A percentile compares a stretch with the other conserved stretches of the same genome.
Conservation (phyloP, 1,139 yeast species). For the Yamadazyma jaroonii region DNA sequence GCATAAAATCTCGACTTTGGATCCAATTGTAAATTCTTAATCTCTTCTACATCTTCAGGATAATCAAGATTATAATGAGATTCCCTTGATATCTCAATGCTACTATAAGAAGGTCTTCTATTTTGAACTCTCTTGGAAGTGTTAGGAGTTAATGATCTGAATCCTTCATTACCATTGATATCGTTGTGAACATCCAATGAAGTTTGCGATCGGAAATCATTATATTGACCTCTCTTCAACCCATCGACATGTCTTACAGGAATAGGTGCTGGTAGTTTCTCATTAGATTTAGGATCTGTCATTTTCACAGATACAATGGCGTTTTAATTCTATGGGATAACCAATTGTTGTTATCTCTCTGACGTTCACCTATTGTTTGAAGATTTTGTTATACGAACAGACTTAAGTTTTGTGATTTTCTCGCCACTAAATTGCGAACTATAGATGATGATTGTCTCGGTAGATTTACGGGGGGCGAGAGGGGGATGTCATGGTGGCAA, state of each 20-base stretch:
- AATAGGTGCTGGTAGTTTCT: conserved; percentile 17
- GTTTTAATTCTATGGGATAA: no score
- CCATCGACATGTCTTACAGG: conserved; percentile 13
- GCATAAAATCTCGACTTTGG: conserved; percentile 57
- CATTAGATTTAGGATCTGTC: not conserved
- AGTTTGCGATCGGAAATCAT: not conserved
- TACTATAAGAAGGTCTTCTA: conserved; percentile 36
- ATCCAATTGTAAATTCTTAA: conserved; percentile 41
- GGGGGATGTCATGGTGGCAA: no score
- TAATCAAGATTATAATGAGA: conserved; percentile 55
- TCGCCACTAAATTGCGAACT: conserved; percentile 2
- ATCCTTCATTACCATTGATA: conserved; percentile 6
- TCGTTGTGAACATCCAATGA: not conserved
- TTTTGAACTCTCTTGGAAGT: conserved; percentile 18
- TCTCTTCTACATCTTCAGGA: conserved; percentile 47
- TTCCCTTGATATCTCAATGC: conserved; percentile 38
- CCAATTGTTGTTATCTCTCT: no score
- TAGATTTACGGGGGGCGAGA: no score
- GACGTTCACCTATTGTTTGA: no score
- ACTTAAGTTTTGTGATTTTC: not conserved
- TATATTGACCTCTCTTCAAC: not conserved
- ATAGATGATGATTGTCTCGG: not conserved
- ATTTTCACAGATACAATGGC: not conserved
- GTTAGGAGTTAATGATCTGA: conserved; percentile 28
- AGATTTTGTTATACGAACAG: not conserved